Evolutionary conservation across 2,329 filamentous ascomycete species (phyloP).

Genomic region (Alternaria infectoria): DNA sequence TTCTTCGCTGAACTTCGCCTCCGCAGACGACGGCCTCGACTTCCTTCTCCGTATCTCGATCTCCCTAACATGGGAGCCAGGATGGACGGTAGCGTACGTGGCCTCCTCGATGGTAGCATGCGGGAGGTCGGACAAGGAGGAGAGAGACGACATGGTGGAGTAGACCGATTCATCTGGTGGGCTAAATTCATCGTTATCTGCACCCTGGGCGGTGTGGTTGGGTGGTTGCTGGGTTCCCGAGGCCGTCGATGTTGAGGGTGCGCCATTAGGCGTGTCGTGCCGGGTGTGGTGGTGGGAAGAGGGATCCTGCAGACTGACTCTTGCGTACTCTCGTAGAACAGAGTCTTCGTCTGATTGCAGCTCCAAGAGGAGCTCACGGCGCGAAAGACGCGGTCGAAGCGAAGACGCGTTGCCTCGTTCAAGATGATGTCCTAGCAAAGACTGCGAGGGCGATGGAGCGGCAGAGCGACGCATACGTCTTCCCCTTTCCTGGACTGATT

Average conservation of each 20-base stretch:
- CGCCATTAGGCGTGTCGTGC: no score
- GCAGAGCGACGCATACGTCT: not conserved
- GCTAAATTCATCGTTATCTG: not conserved
- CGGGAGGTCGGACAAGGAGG: not conserved
- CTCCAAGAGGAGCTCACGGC: conserved; percentile 1
- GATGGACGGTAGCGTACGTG: not conserved
- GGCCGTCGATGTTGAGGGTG: not conserved
- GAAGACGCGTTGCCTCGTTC: not conserved
- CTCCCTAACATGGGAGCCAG: not conserved
- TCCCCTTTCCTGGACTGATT: not conserved
- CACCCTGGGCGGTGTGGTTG: not conserved
- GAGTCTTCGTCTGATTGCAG: conserved; percentile 5
- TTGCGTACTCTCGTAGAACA: conserved; percentile 2
- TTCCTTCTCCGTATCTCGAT: not conserved
- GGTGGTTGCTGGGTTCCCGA: not conserved
- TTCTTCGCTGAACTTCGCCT: not conserved
- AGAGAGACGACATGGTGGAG: not conserved
- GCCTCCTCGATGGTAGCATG: not conserved
- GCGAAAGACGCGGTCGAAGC: not conserved
- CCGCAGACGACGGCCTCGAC: not conserved
- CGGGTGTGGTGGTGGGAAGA: not conserved
- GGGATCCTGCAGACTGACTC: not conserved
- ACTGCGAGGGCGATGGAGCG: not conserved
- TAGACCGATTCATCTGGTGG: not conserved
- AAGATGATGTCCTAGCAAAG: not conserved